phyloP scores from a whole-genome alignment of 169 alveolate genomes.

The Cryptosporidium viatorum region DNA sequence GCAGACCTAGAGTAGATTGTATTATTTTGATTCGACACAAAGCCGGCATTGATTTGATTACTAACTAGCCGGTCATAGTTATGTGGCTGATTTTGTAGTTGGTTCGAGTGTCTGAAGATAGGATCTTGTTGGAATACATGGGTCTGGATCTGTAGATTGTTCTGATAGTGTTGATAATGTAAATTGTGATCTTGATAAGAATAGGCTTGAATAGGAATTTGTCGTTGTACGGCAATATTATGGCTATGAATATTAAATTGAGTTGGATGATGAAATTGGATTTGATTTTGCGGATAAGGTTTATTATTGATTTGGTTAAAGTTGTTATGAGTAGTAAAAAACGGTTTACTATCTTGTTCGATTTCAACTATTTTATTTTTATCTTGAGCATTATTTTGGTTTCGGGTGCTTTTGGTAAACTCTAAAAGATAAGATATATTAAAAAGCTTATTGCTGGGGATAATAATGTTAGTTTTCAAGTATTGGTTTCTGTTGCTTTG shows the following conservation, averaged over 20 bases:
- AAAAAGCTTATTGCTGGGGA: constrained; percentile 21
- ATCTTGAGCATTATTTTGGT: neutral
- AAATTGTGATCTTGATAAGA: neutral
- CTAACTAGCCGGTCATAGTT: neutral
- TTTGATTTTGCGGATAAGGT: neutral
- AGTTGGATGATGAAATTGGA: neutral
- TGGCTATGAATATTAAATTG: neutral
- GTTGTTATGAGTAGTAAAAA: neutral
- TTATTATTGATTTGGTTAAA: neutral
- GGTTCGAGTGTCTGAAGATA: neutral
- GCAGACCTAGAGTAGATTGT: neutral
- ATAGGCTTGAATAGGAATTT: neutral
- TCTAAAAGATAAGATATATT: constrained; percentile 50
- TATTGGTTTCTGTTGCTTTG: constrained; percentile 12
- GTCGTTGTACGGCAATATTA: neutral
- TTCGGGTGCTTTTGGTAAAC: neutral
- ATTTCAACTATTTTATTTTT: neutral
- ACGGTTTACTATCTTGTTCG: neutral
- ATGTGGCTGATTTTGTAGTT: neutral
- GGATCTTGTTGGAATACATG: neutral
- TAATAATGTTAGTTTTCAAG: neutral
- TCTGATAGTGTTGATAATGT: neutral
- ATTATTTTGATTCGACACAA: neutral
- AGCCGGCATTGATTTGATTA: neutral
- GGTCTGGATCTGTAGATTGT: neutral